Percentiles rank a stretch among this genome's conserved stretches.
These are phyloP conservation scores for Syncephalastrum monosporum DNA, from an alignment of 371 early-diverging fungal species.

Conservation along the genomic window DNA sequence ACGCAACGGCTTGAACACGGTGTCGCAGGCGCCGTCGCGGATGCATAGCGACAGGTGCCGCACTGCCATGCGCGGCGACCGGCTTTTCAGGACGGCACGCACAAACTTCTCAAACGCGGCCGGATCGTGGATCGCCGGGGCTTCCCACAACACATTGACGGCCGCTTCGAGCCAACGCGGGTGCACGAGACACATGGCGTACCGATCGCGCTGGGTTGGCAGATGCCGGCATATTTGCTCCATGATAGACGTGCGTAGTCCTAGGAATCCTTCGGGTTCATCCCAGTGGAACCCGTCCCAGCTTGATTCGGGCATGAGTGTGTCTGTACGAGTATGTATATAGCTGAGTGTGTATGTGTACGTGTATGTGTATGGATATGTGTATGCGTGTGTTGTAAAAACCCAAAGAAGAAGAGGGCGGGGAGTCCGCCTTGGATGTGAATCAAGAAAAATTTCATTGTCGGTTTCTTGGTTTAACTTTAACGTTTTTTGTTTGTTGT, in stretches of 20 bases:
- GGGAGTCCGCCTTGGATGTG: no score
- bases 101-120: constrained; percentile 20
- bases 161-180: constrained; percentile 32
- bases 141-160: constrained; percentile 35
- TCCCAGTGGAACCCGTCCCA: no score
- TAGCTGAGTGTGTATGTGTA: no score
- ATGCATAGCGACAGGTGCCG: constrained; percentile 22
- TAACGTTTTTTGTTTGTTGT: no score
- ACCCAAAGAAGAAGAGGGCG: no score
- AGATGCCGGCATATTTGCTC: constrained; percentile 38
- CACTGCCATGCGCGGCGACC: constrained; percentile 18
- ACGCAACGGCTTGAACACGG: constrained; percentile 20
- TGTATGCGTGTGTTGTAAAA: no score
- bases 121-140: constrained; percentile 24
- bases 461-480: no score
- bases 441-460: no score
- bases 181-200: constrained; percentile 29
- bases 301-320: no score
- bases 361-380: no score
- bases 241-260: constrained; percentile 20
- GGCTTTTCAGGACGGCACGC: not conserved
- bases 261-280: constrained; percentile 1
- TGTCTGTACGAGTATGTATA: no score
- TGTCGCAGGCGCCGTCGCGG: constrained; percentile 12
- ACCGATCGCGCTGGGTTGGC: constrained; percentile 22